These are phyloP conservation scores for Tetrapyrgos nigripes DNA, from an alignment of 1,284 basidiomycete species.

Conservation along the genomic window DNA sequence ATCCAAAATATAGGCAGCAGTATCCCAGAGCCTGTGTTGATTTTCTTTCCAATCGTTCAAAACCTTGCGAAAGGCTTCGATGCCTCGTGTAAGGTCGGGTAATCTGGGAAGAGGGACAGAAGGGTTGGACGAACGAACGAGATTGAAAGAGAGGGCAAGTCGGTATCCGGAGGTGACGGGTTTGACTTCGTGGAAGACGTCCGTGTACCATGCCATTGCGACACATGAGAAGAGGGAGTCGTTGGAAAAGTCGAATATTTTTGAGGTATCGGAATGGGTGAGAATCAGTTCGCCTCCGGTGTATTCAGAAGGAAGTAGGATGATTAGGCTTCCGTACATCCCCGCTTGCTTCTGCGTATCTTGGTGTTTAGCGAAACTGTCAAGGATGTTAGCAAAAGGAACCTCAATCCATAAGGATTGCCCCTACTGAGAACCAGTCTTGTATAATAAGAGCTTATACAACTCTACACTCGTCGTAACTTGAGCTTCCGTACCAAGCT, in stretches of 20 bases:
- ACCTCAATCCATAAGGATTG: neutral
- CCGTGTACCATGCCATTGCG: conserved; percentile 55
- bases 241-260: conserved; percentile 38
- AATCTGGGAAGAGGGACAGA: conserved; percentile 10
- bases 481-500: conserved; percentile 37
- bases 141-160: conserved; percentile 53
- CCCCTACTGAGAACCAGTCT: conserved; percentile 51
- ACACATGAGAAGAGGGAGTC: conserved; percentile 36
- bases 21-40: conserved; percentile 19
- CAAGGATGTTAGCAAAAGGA: neutral
- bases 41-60: conserved; percentile 37
- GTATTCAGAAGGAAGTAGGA: conserved; percentile 50
- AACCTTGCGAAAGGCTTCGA: conserved; percentile 28
- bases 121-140: conserved; percentile 36
- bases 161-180: conserved; percentile 50
- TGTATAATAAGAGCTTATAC: conserved; percentile 53
- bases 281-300: conserved; percentile 48
- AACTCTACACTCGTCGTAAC: conserved; percentile 41
- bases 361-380: conserved; percentile 33
- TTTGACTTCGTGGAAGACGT: conserved; percentile 51
- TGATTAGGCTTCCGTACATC: conserved; percentile 53
- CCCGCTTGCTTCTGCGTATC: conserved; percentile 46
- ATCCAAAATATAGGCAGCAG: conserved; percentile 36
- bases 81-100: conserved; percentile 4
- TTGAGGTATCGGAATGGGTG: conserved; percentile 37